Evolutionary conservation across 495 filamentous ascomycete genomes (phyloP).

Genomic region (Diplogelasinospora grovesii): DNA sequence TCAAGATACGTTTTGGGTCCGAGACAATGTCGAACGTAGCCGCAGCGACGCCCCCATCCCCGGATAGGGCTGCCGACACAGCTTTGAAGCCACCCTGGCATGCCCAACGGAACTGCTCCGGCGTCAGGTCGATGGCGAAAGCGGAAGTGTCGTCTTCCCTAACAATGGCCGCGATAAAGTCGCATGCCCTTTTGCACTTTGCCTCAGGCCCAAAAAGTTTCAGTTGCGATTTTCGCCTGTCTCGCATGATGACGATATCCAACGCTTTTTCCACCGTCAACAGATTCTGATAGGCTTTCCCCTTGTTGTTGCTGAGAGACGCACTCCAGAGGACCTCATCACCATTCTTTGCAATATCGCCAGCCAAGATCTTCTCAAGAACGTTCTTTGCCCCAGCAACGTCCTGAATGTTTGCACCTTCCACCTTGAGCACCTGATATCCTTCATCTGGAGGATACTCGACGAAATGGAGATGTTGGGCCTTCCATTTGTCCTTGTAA

Average conservation of each 20-base stretch:
- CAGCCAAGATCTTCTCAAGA: constrained; percentile 24
- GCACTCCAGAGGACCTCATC: constrained; percentile 23
- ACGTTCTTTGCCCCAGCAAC: constrained; percentile 31
- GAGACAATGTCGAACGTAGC: constrained; percentile 26
- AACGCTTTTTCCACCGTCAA: constrained; percentile 11
- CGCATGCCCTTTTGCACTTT: constrained; percentile 6
- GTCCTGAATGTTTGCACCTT: constrained; percentile 29
- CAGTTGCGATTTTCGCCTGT: constrained; percentile 22
- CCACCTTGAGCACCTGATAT: constrained; percentile 31
- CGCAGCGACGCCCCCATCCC: constrained; percentile 25
- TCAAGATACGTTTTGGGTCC: constrained; percentile 21
- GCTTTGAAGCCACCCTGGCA: constrained; percentile 33
- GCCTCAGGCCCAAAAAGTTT: constrained; percentile 20
- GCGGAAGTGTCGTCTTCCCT: constrained; percentile 20
- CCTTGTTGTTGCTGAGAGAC: constrained; percentile 15
- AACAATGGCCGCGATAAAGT: constrained; percentile 7
- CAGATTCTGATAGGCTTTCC: constrained; percentile 7
- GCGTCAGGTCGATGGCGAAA: constrained; percentile 19
- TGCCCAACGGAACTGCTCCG: constrained; percentile 25
- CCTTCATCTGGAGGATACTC: constrained; percentile 18
- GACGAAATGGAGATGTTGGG: constrained; percentile 21
- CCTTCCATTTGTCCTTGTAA: constrained; percentile 19
- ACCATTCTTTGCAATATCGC: constrained; percentile 12
- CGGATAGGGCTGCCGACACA: constrained; percentile 24
- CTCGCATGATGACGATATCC: constrained; percentile 27